Evolutionary conservation across 139 green algal genomes (phyloP).

Genomic region (Chlamydomonas schloesseri): DNA sequence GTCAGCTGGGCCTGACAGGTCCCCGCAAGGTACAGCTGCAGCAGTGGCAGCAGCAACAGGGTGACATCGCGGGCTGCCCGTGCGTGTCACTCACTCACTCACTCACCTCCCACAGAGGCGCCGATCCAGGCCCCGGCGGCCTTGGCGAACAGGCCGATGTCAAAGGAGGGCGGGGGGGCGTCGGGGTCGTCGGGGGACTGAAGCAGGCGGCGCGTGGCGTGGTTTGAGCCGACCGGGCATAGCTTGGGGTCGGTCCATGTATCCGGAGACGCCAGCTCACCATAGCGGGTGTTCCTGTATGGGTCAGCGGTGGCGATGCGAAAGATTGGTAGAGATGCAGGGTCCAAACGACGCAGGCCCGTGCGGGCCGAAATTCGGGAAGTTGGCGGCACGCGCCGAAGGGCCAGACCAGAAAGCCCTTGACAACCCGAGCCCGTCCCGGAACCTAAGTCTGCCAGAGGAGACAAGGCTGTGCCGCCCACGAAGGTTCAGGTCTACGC

Average conservation of each 20-base stretch:
- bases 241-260: neutral
- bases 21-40: neutral
- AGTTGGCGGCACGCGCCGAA: neutral
- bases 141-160: slow-evolving; percentile 16
- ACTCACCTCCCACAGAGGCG: slow-evolving; percentile 13
- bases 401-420: neutral
- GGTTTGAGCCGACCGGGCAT: slow-evolving; percentile 1
- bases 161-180: neutral
- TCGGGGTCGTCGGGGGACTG: neutral
- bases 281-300: slow-evolving; percentile 17
- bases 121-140: slow-evolving; percentile 3
- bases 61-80: neutral
- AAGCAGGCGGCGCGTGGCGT: slow-evolving; percentile 19
- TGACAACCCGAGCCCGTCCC: too few relatives aligned
- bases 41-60: neutral
- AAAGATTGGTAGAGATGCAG: neutral
- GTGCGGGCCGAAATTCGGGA: too few relatives aligned
- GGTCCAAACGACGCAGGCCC: neutral
- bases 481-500: neutral
- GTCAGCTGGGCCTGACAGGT: neutral
- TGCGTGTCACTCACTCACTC: too few relatives aligned
- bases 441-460: neutral
- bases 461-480: too few relatives aligned
- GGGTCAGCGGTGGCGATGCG: neutral
- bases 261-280: neutral